These are phyloP conservation scores for Fraxinus pennsylvanica DNA, from an alignment of 257 asterid genomes.

Conservation along the genomic window DNA sequence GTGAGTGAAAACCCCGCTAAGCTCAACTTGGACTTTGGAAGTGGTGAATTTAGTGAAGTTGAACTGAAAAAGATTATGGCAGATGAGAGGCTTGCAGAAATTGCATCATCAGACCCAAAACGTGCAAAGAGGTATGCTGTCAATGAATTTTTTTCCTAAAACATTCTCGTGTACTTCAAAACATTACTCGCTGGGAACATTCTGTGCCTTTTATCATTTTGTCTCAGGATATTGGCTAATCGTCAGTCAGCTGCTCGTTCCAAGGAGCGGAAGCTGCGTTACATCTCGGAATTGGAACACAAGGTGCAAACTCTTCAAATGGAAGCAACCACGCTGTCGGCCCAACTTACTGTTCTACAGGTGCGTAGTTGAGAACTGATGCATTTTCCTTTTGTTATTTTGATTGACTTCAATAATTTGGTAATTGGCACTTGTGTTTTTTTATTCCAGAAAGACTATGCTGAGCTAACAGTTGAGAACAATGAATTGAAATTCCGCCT, in stretches of 20 bases:
- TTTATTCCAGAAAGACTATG: slow-evolving; percentile 55
- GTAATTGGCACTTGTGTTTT: slow-evolving; percentile 11
- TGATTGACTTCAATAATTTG: neutral
- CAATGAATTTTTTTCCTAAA: neutral
- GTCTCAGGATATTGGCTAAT: slow-evolving; percentile 78
- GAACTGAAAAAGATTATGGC: slow-evolving; percentile 82
- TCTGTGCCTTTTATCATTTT: slow-evolving; percentile 8
- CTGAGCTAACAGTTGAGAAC: slow-evolving; percentile 64
- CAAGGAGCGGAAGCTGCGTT: slow-evolving; percentile 84
- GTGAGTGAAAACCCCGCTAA: slow-evolving; percentile 42
- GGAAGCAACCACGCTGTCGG: slow-evolving; percentile 71
- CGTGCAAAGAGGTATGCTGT: slow-evolving; percentile 77
- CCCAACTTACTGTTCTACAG: slow-evolving; percentile 76
- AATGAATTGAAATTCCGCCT: slow-evolving; percentile 83
- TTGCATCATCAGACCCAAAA: slow-evolving; percentile 80
- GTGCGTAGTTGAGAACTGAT: slow-evolving; percentile 34
- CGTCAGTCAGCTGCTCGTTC: slow-evolving; percentile 98
- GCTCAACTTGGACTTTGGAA: slow-evolving; percentile 58
- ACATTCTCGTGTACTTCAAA: neutral
- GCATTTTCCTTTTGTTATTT: slow-evolving; percentile 8
- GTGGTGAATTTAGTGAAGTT: slow-evolving; percentile 67
- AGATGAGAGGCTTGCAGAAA: slow-evolving; percentile 83
- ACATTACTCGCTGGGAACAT: neutral
- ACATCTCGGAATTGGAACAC: slow-evolving; percentile 90
- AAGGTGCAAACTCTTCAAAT: slow-evolving; percentile 82